phyloP scores from a whole-genome alignment of 2,329 filamentous ascomycete species.

The Pseudocercospora cruenta region DNA sequence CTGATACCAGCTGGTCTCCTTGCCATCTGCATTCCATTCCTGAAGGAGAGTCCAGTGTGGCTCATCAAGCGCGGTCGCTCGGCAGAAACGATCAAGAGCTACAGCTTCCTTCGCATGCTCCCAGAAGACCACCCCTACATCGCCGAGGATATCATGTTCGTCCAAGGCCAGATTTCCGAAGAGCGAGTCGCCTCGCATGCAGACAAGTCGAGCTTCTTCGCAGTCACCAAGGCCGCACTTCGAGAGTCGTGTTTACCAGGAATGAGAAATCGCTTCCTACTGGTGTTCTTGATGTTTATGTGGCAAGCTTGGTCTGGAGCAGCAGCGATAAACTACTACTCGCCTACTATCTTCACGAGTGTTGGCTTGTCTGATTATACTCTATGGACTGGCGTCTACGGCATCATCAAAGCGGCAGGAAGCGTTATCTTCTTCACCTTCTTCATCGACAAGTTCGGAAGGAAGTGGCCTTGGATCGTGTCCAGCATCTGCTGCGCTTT shows the following conservation, averaged over 20 bases:
- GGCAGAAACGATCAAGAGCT: conserved; percentile 23
- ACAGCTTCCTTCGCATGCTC: conserved; percentile 29
- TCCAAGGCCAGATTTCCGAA: conserved; percentile 38
- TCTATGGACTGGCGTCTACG: conserved; percentile 44
- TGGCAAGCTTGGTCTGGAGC: conserved; percentile 41
- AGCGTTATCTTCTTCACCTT: conserved; percentile 44
- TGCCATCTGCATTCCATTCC: conserved; percentile 35
- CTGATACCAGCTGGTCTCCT: conserved; percentile 40
- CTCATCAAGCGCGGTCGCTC: conserved; percentile 31
- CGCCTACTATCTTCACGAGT: conserved; percentile 42
- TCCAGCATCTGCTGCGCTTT: conserved; percentile 42
- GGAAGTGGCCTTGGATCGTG: conserved; percentile 44
- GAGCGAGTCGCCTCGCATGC: conserved; percentile 38
- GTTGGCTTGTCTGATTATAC: conserved; percentile 42
- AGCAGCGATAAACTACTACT: conserved; percentile 44
- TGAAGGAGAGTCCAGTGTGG: conserved; percentile 41
- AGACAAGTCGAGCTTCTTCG: conserved; percentile 34
- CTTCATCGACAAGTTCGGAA: conserved; percentile 44
- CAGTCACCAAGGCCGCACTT: conserved; percentile 38
- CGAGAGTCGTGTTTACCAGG: conserved; percentile 40
- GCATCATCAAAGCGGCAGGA: conserved; percentile 42
- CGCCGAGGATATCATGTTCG: conserved; percentile 38
- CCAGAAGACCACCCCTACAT: conserved; percentile 30
- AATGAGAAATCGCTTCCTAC: conserved; percentile 46
- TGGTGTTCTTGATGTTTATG: conserved; percentile 48